phyloP scores from a whole-genome alignment of 2,329 filamentous ascomycete species.

The Trichoderma harzianum region DNA sequence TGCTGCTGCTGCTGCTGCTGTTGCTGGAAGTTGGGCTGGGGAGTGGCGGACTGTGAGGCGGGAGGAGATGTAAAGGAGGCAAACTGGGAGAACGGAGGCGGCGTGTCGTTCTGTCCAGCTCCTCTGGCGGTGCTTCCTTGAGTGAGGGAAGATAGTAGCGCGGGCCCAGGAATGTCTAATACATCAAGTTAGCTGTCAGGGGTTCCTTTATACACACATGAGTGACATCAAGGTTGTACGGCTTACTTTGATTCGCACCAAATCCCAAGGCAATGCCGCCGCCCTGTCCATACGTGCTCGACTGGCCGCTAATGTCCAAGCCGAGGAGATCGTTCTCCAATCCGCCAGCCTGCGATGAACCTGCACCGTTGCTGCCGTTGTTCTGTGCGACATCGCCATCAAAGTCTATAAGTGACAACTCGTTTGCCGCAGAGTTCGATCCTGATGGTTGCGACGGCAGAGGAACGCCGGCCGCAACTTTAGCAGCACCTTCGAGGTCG shows the following conservation, averaged over 20 bases:
- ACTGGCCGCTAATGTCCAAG: slow-evolving; percentile 69
- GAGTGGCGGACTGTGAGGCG: slow-evolving; percentile 51
- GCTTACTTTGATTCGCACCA: slow-evolving; percentile 63
- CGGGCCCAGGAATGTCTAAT: slow-evolving; percentile 61
- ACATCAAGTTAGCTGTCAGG: not conserved
- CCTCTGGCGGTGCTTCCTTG: slow-evolving; percentile 57
- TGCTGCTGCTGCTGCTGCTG: slow-evolving; percentile 50
- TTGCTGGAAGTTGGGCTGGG: slow-evolving; percentile 47
- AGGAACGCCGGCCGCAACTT: slow-evolving; percentile 75
- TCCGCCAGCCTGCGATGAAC: slow-evolving; percentile 54
- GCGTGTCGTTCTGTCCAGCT: slow-evolving; percentile 39
- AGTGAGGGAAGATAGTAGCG: slow-evolving; percentile 61
- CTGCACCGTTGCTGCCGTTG: slow-evolving; percentile 44
- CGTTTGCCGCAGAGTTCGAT: slow-evolving; percentile 54
- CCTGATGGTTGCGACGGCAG: slow-evolving; percentile 52
- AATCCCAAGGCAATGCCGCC: slow-evolving; percentile 83
- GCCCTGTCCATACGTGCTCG: slow-evolving; percentile 62
- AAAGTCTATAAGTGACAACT: slow-evolving; percentile 93
- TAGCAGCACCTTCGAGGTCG: slow-evolving; percentile 77
- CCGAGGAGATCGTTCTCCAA: slow-evolving; percentile 90
- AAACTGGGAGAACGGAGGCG: slow-evolving; percentile 50
- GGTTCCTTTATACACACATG: not conserved
- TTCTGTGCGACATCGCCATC: slow-evolving; percentile 61
- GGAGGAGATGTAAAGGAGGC: slow-evolving; percentile 53
- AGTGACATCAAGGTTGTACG: not conserved